Conservation (phyloP, 2,329 filamentous ascomycete species). For the Tetracladium maxilliforme region DNA sequence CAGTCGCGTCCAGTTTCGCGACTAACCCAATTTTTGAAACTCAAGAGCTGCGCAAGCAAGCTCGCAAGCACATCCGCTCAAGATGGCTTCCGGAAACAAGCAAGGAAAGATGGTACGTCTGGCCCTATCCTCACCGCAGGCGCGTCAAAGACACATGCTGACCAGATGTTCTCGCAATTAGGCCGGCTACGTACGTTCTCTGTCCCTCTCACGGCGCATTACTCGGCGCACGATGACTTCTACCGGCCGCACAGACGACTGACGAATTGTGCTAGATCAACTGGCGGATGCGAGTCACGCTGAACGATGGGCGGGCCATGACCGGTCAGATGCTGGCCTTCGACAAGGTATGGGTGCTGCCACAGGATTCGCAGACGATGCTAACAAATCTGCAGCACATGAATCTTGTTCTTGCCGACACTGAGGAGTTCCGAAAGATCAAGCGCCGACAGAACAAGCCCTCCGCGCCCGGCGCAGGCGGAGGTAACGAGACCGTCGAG, state of each 20-base stretch:
- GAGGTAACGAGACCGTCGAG: constrained; percentile 54
- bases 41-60: constrained; percentile 21
- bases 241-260: constrained; percentile 1
- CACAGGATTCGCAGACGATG: too few species aligned
- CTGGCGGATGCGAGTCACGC: constrained; percentile 94
- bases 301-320: constrained; percentile 92
- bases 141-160: background rate
- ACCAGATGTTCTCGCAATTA: background rate
- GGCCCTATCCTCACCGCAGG: constrained; percentile 18
- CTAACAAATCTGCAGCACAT: constrained; percentile 58
- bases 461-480: constrained; percentile 32
- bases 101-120: constrained; percentile 97
- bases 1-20: background rate
- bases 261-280: constrained; percentile 57
- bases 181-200: background rate
- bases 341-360: constrained; percentile 69
- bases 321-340: constrained; percentile 97
- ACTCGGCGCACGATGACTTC: background rate
- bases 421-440: constrained; percentile 89
- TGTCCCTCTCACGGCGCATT: background rate
- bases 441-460: constrained; percentile 73
- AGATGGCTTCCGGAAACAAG: constrained; percentile 78
- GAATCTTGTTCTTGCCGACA: constrained; percentile 97
- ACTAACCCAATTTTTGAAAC: constrained; percentile 15
- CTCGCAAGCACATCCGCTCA: constrained; percentile 23